These are phyloP conservation scores for Colletotrichum higginsianum DNA, from an alignment of 2,329 filamentous ascomycete species.

Conservation along the genomic window DNA sequence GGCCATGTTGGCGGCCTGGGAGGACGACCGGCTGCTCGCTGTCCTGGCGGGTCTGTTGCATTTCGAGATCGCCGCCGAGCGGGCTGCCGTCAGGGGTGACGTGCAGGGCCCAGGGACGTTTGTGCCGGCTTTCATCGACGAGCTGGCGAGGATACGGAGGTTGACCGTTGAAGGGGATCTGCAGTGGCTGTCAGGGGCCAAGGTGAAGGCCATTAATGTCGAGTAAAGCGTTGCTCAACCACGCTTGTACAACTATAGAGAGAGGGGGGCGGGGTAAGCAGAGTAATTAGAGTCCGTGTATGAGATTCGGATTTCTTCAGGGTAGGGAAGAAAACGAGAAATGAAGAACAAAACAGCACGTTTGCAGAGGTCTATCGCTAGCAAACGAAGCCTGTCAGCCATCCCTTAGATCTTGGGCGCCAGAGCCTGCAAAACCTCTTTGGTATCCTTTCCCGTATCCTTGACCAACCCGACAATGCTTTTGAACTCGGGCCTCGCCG, in stretches of 20 bases:
- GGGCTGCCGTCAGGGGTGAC: slow-evolving; percentile 73
- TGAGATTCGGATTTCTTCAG: no score
- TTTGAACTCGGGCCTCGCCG: slow-evolving; percentile 80
- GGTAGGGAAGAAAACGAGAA: no score
- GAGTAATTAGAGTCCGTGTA: neutral
- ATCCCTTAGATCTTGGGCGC: slow-evolving; percentile 70
- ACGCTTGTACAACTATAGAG: neutral
- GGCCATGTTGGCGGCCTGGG: slow-evolving; percentile 77
- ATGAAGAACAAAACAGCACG: neutral
- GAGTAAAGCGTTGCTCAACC: slow-evolving; percentile 8
- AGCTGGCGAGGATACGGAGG: slow-evolving; percentile 66
- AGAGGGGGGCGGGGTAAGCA: neutral
- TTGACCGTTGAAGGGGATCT: slow-evolving; percentile 63
- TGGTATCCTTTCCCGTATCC: slow-evolving; percentile 80
- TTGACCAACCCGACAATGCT: slow-evolving; percentile 83
- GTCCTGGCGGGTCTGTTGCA: slow-evolving; percentile 81
- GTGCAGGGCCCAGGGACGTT: slow-evolving; percentile 89
- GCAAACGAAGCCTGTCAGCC: neutral
- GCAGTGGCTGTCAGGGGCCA: slow-evolving; percentile 67
- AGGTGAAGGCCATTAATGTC: slow-evolving; percentile 58
- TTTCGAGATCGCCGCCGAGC: slow-evolving; percentile 82
- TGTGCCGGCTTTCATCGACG: slow-evolving; percentile 87
- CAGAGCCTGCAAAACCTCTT: slow-evolving; percentile 75
- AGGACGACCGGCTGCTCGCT: slow-evolving; percentile 78
- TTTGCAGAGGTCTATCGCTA: neutral